Base-by-base conservation (phyloP, 306 rosid genomes). In the Gastrolobium bilobum region DNA sequence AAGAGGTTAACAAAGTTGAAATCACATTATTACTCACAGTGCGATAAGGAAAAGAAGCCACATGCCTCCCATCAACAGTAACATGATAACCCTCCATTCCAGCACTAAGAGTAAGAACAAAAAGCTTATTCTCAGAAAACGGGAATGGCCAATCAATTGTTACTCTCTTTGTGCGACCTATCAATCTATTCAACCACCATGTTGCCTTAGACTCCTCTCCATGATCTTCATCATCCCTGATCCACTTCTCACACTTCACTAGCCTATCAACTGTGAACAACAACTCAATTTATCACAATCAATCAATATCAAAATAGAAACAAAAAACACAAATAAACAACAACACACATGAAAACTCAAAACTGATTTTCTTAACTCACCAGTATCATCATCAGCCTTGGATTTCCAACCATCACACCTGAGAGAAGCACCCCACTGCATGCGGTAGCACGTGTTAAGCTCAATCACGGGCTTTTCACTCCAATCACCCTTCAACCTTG, bases 161-260 rank as follows among this genome's bases (percentile, higher is more conserved):
- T 50, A 94, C 91, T 85, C 57, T 82, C 60, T 89, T 91, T 0
- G 91, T 90, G 77, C 91, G 82, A 63, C 96, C 94, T 31, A 89
- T 90, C 43, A 91, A 73, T 82, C 97, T 81, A 60, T 72, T 86
- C 77, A 90, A 52, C 98, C 97, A 91, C 98, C 98, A 94, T 10
- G 86, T 79, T 50, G 91, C 78, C 90, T 89, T 91, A 5, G 91
- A 52, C 85, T 84, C 88, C 85, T 87, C 94, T 1, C 75, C 53
- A 38, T 10, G 79, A 62, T 52, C 63, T 13, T 81, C 85, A 64
- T 86, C 96, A 79, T 88, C 92, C 60, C 81, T 85, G 33, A 91
- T 86, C 98, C 98, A 94, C 84, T 88, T 90, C 86, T 91, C 98
- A 70, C 98, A 94, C 80, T 91, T 90, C 82, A 89, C 94, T 86